A percentile compares a stretch with the other conserved stretches of the same genome.
These are phyloP conservation scores for Aureobasidium sp. DNA, from an alignment of 2,329 filamentous ascomycete species.

Conservation along the genomic window DNA sequence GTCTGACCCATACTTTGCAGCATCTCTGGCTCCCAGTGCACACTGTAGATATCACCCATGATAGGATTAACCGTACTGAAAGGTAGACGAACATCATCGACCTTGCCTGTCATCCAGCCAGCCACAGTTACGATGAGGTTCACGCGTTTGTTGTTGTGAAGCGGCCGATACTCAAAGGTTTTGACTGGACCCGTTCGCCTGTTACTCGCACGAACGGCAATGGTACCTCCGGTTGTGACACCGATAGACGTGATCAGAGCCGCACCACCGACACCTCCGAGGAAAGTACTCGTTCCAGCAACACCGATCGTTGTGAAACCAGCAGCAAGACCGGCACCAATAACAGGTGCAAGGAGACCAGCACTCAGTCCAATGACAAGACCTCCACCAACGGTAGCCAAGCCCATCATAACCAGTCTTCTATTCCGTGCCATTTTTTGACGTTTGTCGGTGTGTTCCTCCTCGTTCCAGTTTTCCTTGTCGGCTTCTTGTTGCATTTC, in stretches of 20 bases:
- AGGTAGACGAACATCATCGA: slow-evolving; percentile 90
- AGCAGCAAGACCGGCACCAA: slow-evolving; percentile 85
- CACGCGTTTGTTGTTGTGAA: slow-evolving; percentile 96
- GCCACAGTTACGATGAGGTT: slow-evolving; percentile 93
- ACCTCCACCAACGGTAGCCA: slow-evolving; percentile 91
- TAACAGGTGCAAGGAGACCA: slow-evolving; percentile 82
- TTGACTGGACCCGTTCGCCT: slow-evolving; percentile 83
- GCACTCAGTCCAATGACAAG: slow-evolving; percentile 93
- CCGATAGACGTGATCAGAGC: slow-evolving; percentile 89
- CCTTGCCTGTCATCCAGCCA: slow-evolving; percentile 97
- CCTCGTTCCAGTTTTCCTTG: slow-evolving; percentile 97
- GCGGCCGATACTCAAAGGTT: slow-evolving; percentile 91
- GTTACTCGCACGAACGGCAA: slow-evolving; percentile 77
- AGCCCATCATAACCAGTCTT: slow-evolving; percentile 88
- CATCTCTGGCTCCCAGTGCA: slow-evolving; percentile 98
- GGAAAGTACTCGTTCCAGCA: slow-evolving; percentile 76
- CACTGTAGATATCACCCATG: slow-evolving; percentile 97
- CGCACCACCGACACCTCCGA: slow-evolving; percentile 85
- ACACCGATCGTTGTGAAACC: slow-evolving; percentile 95
- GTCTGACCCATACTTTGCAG: slow-evolving; percentile 95
- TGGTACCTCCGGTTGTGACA: slow-evolving; percentile 75
- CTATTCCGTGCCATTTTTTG: slow-evolving; percentile 73
- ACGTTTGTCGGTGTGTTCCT: slow-evolving; percentile 81
- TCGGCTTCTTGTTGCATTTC: slow-evolving; percentile 95
- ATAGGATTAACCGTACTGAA: slow-evolving; percentile 95